These are phyloP conservation scores for Pseudogymnoascus sp. DNA, from an alignment of 2,329 filamentous ascomycete genomes.

Conservation along the genomic window DNA sequence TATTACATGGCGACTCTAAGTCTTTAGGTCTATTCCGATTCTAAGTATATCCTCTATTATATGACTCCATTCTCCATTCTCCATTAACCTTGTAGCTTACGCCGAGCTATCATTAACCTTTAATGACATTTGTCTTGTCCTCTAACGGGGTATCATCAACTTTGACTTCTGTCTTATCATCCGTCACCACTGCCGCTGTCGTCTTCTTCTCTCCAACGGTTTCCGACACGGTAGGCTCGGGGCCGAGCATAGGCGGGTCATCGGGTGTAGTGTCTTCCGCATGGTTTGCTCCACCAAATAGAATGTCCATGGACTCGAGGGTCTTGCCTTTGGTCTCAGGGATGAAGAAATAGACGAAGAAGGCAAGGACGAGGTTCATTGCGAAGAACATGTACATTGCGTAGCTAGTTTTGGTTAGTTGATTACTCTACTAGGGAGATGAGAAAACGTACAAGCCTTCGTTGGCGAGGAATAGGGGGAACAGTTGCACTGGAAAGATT, in stretches of 20 bases:
- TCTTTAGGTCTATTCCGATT: neutral
- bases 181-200: neutral
- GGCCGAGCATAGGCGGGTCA: neutral
- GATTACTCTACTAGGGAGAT: conserved; percentile 35
- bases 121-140: neutral
- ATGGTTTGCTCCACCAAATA: conserved; percentile 28
- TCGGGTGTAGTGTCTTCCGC: conserved; percentile 4
- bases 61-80: conserved; percentile 3
- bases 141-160: neutral
- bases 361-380: conserved; percentile 23
- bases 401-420: conserved; percentile 17
- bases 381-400: conserved; percentile 39
- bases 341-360: conserved; percentile 34
- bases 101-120: neutral
- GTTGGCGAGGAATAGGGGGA: conserved; percentile 33
- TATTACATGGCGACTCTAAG: neutral
- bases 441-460: conserved; percentile 33
- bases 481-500: neutral
- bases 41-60: neutral
- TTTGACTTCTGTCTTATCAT: neutral
- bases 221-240: neutral
- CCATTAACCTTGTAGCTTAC: neutral
- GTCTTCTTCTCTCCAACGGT: neutral
- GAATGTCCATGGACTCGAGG: conserved; percentile 22
- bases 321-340: conserved; percentile 26